Percentiles rank a stretch among this genome's conserved stretches.
Conservation (phyloP, 1,284 basidiomycete species). For the Malassezia yamatoensis region DNA sequence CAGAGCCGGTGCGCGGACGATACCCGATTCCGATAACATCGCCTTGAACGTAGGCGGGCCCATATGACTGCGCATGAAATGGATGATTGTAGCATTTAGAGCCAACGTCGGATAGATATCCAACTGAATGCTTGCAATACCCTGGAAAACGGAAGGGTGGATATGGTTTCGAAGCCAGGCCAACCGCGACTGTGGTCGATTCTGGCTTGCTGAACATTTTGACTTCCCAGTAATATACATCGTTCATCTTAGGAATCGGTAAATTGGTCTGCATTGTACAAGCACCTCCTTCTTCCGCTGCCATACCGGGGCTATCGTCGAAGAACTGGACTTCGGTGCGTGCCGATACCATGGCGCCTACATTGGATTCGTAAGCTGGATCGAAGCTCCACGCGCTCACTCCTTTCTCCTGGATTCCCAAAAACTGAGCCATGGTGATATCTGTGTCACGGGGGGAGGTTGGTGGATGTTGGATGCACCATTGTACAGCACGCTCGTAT, state of each 20-base stretch:
- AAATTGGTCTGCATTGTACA: constrained; percentile 45
- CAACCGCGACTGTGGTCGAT: constrained; percentile 35
- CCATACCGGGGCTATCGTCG: constrained; percentile 46
- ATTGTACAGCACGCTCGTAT: constrained; percentile 80
- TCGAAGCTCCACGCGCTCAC: constrained; percentile 47
- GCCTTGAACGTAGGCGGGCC: constrained; percentile 75
- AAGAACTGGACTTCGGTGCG: constrained; percentile 46
- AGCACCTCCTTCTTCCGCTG: constrained; percentile 43
- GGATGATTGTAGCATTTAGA: constrained; percentile 97
- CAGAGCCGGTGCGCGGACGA: constrained; percentile 42
- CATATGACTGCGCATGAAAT: constrained; percentile 77
- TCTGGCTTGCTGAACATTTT: constrained; percentile 48
- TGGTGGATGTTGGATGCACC: constrained; percentile 40
- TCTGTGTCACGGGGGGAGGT: constrained; percentile 35
- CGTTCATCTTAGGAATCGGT: constrained; percentile 46
- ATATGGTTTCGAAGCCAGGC: constrained; percentile 46
- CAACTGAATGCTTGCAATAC: constrained; percentile 77
- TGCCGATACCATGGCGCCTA: constrained; percentile 41
- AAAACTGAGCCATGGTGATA: constrained; percentile 45
- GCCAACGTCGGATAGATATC: constrained; percentile 81
- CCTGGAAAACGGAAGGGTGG: constrained; percentile 52
- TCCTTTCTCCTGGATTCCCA: constrained; percentile 47
- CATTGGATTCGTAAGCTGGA: constrained; percentile 45
- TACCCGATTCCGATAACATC: constrained; percentile 47
- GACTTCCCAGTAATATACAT: constrained; percentile 48